Evolutionary conservation across 306 rosid species (phyloP).

Genomic region (Corylus heterophylla): DNA sequence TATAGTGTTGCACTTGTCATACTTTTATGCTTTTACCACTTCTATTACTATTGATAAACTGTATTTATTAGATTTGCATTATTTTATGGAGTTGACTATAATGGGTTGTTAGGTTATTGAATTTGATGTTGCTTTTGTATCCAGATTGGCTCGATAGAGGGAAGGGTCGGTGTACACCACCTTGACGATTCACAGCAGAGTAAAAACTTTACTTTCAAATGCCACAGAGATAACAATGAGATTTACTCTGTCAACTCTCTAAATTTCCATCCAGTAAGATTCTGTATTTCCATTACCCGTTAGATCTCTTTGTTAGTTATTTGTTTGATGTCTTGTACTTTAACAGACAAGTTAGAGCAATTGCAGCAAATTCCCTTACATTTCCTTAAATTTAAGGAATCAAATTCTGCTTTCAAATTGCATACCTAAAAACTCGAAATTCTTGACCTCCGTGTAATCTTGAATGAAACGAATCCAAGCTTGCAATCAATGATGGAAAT

Average conservation of each 20-base stretch:
- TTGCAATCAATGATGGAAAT: slow-evolving; percentile 17
- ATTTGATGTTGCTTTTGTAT: slow-evolving; percentile 27
- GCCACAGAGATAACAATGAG: slow-evolving; percentile 74
- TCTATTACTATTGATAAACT: slow-evolving; percentile 18
- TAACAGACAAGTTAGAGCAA: neutral
- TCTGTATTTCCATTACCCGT: neutral
- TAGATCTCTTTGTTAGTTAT: neutral
- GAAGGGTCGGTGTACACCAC: slow-evolving; percentile 98
- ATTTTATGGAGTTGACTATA: slow-evolving; percentile 7
- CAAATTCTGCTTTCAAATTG: neutral
- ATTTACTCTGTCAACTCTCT: slow-evolving; percentile 86
- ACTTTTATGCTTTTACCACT: neutral
- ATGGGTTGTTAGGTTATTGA: slow-evolving; percentile 27
- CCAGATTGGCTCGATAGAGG: slow-evolving; percentile 95
- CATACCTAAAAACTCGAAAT: slow-evolving; percentile 24
- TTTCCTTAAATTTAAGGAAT: neutral
- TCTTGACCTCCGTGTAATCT: neutral
- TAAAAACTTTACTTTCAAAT: slow-evolving; percentile 91
- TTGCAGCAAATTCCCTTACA: no score
- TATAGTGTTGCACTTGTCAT: neutral
- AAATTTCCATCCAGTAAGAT: slow-evolving; percentile 84
- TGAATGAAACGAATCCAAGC: slow-evolving; percentile 28
- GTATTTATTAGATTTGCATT: slow-evolving; percentile 4
- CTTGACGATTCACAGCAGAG: slow-evolving; percentile 70
- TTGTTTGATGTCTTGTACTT: neutral